Base-by-base conservation (phyloP, 768 basidiomycete genomes). In the Boletus bicolor region DNA sequence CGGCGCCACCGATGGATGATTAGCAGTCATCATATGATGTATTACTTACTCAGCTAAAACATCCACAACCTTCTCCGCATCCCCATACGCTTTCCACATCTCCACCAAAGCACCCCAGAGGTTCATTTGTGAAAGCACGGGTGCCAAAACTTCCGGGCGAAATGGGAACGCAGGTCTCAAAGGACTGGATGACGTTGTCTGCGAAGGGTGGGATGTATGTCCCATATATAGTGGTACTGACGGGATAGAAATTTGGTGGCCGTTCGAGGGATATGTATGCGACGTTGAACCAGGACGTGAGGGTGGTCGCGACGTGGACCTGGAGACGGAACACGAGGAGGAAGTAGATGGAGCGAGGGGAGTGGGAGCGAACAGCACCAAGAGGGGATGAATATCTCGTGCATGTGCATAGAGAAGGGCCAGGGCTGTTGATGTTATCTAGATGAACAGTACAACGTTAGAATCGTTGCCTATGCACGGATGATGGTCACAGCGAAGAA, bases 361-460 rank as follows among this genome's bases (percentile, higher is more conserved):
- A 28, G 50, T 39, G 2, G 65, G 53, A 15, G 57, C 28, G 24
- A 69, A 59, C 12, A 70, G 41, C 17, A 62, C 52, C 49, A 65
- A 30, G 15, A 72, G 63, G 15, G 67, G 63, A 19, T 51, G 42
- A 2, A 57, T 51, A 41, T 70, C 69, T 43, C 55, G 58, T 37
- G 56, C 57, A 26, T 70, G 58, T 19, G 67, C 71, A 35, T 71
- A 58, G 30, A 67, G 55, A 44, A 70, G 63, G 12, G 65, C 68
- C 1, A 70, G 71, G 8, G 69, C 67, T 35, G 69, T 71, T 36
- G 66, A 64, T 19, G 68, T 51, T 50, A 68, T 51, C 68, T 69
- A 54, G 46, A 28, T 30, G 11, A 46, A 50, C n/a, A 32, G 42
- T 45, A n/a, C 15, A 8, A 7, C 2, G 35, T 67, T 15, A 68